phyloP scores from a whole-genome alignment of 345 rosid genomes.

The Camelina neglecta region DNA sequence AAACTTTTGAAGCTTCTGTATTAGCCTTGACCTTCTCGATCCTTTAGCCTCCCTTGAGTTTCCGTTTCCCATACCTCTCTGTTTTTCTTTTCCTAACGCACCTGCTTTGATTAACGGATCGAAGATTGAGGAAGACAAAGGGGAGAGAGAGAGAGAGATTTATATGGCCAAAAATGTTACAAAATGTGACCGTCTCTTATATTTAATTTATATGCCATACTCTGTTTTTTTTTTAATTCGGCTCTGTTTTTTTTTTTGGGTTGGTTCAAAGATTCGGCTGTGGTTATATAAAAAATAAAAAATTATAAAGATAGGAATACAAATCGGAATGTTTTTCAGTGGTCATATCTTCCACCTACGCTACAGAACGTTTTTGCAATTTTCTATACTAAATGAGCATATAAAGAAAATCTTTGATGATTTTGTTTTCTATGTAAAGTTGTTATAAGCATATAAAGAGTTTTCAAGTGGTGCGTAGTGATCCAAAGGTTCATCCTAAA shows the following conservation, averaged over 20 bases:
- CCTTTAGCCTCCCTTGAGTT: conserved; percentile 39
- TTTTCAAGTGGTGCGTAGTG: too few relatives aligned
- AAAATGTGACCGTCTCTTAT: not conserved
- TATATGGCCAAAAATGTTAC: not conserved
- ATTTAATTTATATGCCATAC: not conserved
- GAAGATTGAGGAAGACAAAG: not conserved
- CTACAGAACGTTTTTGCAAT: not conserved
- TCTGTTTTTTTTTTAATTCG: conserved; percentile 20
- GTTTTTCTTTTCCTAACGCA: not conserved
- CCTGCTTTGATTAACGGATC: not conserved
- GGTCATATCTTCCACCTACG: conserved; percentile 16
- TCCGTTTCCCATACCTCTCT: conserved; percentile 42
- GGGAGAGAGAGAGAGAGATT: conserved; percentile 4
- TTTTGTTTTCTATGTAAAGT: too few relatives aligned
- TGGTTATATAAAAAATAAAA: not conserved
- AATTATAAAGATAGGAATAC: conserved; percentile 1
- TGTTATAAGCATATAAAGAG: too few relatives aligned
- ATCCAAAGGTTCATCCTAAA: not conserved
- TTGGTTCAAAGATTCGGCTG: not conserved
- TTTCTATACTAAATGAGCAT: not conserved
- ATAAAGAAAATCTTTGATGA: not conserved
- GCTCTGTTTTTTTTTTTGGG: not conserved
- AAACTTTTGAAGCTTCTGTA: conserved; percentile 55
- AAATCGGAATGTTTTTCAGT: conserved; percentile 6
- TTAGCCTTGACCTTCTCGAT: conserved; percentile 49